A percentile compares a stretch with the other conserved stretches of the same genome.
Conservation (phyloP, 2,329 filamentous ascomycete genomes). For the Fusarium incarnatum region DNA sequence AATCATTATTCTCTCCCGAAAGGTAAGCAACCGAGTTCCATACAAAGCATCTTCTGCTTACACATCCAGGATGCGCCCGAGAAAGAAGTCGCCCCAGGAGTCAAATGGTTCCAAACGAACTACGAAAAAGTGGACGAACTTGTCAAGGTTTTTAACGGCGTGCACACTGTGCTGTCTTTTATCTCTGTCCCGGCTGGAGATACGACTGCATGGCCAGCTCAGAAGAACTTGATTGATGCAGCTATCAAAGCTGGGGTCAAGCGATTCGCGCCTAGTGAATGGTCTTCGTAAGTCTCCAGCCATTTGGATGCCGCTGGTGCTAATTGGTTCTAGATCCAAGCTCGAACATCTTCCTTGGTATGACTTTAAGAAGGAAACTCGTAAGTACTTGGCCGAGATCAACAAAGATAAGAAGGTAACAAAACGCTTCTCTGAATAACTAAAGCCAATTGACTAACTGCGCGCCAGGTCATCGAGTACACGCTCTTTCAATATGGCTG, state of each 20-base stretch:
- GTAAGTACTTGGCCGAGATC: slow-evolving; percentile 62
- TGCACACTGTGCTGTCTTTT: slow-evolving; percentile 67
- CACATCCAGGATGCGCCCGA: slow-evolving; percentile 22
- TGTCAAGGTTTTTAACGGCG: slow-evolving; percentile 54
- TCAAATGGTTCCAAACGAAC: slow-evolving; percentile 5
- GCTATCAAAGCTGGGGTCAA: slow-evolving; percentile 68
- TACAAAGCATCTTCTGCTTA: not conserved
- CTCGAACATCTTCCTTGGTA: slow-evolving; percentile 35
- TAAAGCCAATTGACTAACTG: not conserved
- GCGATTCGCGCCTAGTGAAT: slow-evolving; percentile 72
- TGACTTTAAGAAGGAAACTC: slow-evolving; percentile 58
- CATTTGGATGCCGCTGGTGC: too few species aligned
- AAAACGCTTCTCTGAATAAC: accelerated
- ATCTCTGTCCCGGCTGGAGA: slow-evolving; percentile 50
- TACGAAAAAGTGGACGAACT: slow-evolving; percentile 55
- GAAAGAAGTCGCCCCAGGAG: slow-evolving; percentile 6
- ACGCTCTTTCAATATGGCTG: slow-evolving; percentile 66
- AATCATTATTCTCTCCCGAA: slow-evolving; percentile 63
- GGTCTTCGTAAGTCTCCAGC: slow-evolving; percentile 52
- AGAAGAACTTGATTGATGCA: slow-evolving; percentile 63
- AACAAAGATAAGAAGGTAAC: slow-evolving; percentile 60
- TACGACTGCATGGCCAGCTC: slow-evolving; percentile 41
- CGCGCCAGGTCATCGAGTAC: slow-evolving; percentile 64
- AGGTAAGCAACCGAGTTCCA: slow-evolving; percentile 43
- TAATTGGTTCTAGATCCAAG: slow-evolving; percentile 1